Evolutionary conservation across 495 filamentous ascomycete species (phyloP), one percentile per base, ranked within the genome.

Genomic region (Schizothecium vesticola): DNA sequence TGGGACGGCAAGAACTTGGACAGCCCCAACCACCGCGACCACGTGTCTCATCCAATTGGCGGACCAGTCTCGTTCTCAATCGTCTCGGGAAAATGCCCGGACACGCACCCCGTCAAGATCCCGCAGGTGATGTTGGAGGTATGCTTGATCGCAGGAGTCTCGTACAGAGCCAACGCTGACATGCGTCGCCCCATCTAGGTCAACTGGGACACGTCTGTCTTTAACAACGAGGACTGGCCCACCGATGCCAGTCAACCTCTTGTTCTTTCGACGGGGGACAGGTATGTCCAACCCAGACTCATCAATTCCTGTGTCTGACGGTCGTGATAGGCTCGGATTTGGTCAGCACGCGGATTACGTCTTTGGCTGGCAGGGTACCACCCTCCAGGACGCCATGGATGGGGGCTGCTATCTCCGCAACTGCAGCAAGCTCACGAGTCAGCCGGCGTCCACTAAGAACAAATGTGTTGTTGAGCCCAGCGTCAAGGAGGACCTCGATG

Each of bases 1-100:
- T 85, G 83, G 83, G 82, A 85, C 58, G 82, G 83, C 55, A 79
- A 80, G 75, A 84, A 84, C 70, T 74, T 84, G 31, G 83, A 85
- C 71, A 77, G 74, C 62, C 80, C 83, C 7, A 79, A 84, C 75
- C 83, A 85, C 75, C 73, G 79, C 59, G 75, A 76, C 71, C 83
- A 85, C 67, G 75, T 85, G 0, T 75, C 83, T 1, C 82, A 84
- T 70, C 80, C 80, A 0, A 71, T 72, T 0, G 67, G 70, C 5
- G 80, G 81, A 11, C 84, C 83, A 19, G 80, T 87, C 51, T 79
- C 78, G 56, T 82, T 83, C 70, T 75, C 79, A 6, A 74, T 76
- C 26, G 67, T 78, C 8, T 78, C 75, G 59, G 82, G 77, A 24
- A 57, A 77, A 36, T 85, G 83, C 78, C 83, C 83, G 5, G 67